Evolutionary conservation across 352 stramenopile genomes (phyloP).

Genomic region (Thalassiosira mediterranea): DNA sequence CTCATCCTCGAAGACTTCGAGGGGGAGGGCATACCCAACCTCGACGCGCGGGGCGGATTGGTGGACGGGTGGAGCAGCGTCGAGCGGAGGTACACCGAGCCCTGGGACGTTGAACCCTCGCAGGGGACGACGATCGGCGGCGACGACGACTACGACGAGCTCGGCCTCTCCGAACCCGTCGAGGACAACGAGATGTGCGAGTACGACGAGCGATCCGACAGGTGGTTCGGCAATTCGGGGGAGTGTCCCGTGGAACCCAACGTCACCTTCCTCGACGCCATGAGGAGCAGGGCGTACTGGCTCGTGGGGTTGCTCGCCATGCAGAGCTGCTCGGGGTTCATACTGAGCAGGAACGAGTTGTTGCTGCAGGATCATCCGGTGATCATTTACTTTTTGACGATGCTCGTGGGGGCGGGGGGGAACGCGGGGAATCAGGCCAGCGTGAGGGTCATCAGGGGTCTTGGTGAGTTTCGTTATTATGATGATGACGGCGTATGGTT

Average conservation of each 20-base stretch:
- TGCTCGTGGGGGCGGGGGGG: slow-evolving; percentile 73
- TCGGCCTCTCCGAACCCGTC: slow-evolving; percentile 12
- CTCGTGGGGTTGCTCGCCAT: slow-evolving; percentile 78
- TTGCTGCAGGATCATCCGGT: slow-evolving; percentile 74
- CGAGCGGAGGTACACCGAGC: slow-evolving; percentile 35
- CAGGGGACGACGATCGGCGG: neutral
- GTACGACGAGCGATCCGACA: slow-evolving; percentile 42
- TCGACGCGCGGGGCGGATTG: slow-evolving; percentile 26
- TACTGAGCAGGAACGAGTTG: slow-evolving; percentile 77
- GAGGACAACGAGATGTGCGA: slow-evolving; percentile 30
- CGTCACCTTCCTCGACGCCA: slow-evolving; percentile 53
- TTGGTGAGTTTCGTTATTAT: neutral
- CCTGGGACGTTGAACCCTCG: slow-evolving; percentile 20
- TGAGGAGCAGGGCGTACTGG: slow-evolving; percentile 70
- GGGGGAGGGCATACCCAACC: slow-evolving; percentile 12
- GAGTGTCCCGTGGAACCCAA: slow-evolving; percentile 54
- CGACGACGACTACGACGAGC: slow-evolving; percentile 31
- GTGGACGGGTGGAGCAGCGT: slow-evolving; percentile 38
- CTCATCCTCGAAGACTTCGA: slow-evolving; percentile 54
- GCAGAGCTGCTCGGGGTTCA: slow-evolving; percentile 75
- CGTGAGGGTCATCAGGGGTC: slow-evolving; percentile 75
- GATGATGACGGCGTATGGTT: no score
- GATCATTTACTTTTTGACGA: slow-evolving; percentile 84
- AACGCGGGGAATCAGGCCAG: slow-evolving; percentile 79
- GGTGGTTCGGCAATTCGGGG: slow-evolving; percentile 17